A percentile compares a stretch with the other conserved stretches of the same genome.
Evolutionary conservation across 2,329 filamentous ascomycete species (phyloP).

Genomic region (Westerdykella ornata): DNA sequence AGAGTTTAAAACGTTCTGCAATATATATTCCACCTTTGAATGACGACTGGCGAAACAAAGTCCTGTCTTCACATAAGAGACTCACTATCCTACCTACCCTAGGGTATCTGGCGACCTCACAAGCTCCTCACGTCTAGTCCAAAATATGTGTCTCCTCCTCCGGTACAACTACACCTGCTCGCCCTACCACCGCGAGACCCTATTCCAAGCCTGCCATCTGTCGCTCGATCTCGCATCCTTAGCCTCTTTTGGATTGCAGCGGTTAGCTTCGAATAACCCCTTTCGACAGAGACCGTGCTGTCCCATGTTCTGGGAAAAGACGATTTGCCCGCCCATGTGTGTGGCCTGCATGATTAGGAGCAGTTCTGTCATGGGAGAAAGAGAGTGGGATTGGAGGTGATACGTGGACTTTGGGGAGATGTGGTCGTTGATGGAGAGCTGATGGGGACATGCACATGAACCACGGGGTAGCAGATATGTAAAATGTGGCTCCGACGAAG

Average conservation of each 20-base stretch:
- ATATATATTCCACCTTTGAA: no score
- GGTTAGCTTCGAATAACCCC: constrained; percentile 5
- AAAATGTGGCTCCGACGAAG: no score
- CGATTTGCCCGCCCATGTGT: constrained; percentile 14
- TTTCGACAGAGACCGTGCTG: constrained; percentile 3
- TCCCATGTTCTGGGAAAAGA: constrained; percentile 15
- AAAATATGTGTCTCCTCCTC: constrained; percentile 15
- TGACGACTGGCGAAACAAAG: no score
- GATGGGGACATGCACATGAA: no score
- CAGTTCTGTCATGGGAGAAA: no score
- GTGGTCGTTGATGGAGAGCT: no score
- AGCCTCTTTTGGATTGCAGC: background rate
- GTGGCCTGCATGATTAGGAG: constrained; percentile 9
- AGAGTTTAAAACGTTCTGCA: no score
- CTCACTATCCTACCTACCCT: background rate
- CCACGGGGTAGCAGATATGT: no score
- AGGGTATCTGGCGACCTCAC: background rate
- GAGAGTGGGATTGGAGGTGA: no score
- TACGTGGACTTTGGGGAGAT: no score
- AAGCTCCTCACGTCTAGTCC: background rate
- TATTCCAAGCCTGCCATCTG: constrained; percentile 14
- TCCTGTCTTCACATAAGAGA: background rate
- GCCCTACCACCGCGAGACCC: constrained; percentile 10
- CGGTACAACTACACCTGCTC: constrained; percentile 15
- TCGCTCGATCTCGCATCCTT: background rate